Conservation (phyloP, 306 rosid species). For the Cucurbita moschata region DNA sequence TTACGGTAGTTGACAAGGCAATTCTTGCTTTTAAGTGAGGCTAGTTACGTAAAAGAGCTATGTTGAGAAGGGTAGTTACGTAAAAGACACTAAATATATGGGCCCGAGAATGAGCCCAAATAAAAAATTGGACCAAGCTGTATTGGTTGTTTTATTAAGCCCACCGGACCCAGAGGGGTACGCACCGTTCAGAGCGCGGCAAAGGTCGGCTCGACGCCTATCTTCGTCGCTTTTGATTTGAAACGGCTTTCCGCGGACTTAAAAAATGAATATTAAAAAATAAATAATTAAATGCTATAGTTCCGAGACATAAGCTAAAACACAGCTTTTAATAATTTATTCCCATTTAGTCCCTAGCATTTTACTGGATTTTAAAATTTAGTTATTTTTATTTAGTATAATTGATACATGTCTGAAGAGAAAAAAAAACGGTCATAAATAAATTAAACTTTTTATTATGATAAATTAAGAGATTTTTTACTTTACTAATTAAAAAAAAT, state of each 20-base stretch:
- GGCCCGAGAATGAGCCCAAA: not conserved
- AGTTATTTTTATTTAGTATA: too few species aligned
- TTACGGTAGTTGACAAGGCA: not conserved
- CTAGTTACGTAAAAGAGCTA: not conserved
- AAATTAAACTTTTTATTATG: too few species aligned
- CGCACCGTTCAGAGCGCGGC: not conserved
- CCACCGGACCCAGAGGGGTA: not conserved
- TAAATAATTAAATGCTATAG: too few species aligned
- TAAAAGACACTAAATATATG: not conserved
- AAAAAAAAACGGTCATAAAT: too few species aligned
- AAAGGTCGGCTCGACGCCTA: not conserved
- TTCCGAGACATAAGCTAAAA: too few species aligned
- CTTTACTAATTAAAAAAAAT: too few species aligned
- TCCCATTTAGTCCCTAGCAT: too few species aligned
- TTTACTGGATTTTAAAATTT: too few species aligned
- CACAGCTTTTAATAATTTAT: too few species aligned
- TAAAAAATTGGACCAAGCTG: not conserved
- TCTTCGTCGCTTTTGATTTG: not conserved
- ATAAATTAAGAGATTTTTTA: too few species aligned
- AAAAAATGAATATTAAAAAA: too few species aligned
- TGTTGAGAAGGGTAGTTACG: not conserved
- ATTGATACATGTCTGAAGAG: too few species aligned
- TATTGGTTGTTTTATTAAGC: not conserved
- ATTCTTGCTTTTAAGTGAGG: not conserved
- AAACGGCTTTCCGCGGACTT: not conserved